Evolutionary conservation across 495 filamentous ascomycete species (phyloP), one percentile per base, ranked within the genome.

Genomic region (Daldinia loculata): DNA sequence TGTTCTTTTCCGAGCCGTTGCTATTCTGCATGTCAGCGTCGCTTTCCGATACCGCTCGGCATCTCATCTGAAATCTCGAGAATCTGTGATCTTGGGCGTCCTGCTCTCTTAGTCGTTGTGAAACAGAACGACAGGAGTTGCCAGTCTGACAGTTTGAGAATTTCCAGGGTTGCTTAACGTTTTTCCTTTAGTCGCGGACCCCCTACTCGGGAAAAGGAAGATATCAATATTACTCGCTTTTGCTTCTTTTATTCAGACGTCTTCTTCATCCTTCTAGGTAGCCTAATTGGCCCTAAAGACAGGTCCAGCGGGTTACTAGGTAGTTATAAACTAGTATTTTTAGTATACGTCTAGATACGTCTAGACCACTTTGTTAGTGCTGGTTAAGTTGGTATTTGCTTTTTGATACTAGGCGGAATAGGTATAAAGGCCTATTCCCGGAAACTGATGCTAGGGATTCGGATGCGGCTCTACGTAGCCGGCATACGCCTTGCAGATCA

Each of bases 21-120:
- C 24, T 19, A 22, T 41, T 22, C 65, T 72, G 61, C 70, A 65
- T 68, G 70, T 66, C 51, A 71, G 41, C 63, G 61, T 61, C 50
- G 52, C 65, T 24, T 65, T 68, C 70, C 70, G 70, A 72, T 72
- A 56, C 70, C 70, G 70, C 70, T 68, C 70, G 50, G 65, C 70
- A 72, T 48, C 61, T 61, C 53, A 56, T 58, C 22, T 61, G 27
- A 51, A 41, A 61, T 55, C 52, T 67, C 34, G 50, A 62, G n/a
- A 39, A 56, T 63, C 41, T 55, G 19, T 45, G 22, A 53, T 53
- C 27, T 45, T 12, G 9, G n/a, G 9, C 8, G 19, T 48, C 6
- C 6, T 30, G 19, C 19, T 22, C 2, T 48, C 19, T 48, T 24
- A 24, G 17, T 22, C 43, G 43, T 48, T 4, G 17, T 34, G 15